A percentile compares a stretch with the other conserved stretches of the same genome.
Conservation (phyloP, 352 stramenopile genomes). For the Globisporangium cystogenes region DNA sequence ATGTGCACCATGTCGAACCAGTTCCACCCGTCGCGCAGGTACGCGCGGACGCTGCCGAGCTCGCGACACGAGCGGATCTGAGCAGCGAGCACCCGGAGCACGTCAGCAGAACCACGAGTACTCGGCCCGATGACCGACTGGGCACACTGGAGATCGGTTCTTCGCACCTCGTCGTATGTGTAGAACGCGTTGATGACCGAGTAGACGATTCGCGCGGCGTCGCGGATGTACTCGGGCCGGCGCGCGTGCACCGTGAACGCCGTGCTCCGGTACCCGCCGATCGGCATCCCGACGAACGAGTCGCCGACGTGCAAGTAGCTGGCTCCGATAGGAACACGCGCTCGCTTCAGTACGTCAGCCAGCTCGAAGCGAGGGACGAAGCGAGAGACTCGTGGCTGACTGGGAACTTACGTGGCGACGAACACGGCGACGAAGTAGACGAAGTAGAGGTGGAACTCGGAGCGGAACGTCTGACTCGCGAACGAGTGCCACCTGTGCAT, state of each 20-base stretch:
- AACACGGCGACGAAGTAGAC: conserved; percentile 74
- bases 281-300: conserved; percentile 58
- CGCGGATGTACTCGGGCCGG: conserved; percentile 52
- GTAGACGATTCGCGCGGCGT: conserved; percentile 47
- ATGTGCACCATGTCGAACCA: conserved; percentile 76
- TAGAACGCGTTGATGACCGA: conserved; percentile 65
- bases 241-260: conserved; percentile 36
- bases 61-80: conserved; percentile 45
- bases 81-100: no score
- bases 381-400: conserved; percentile 9
- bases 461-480: conserved; percentile 55
- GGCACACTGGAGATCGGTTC: no score
- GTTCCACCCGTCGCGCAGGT: conserved; percentile 73
- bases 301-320: conserved; percentile 77
- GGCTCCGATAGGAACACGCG: background rate
- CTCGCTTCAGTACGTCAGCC: background rate
- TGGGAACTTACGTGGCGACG: conserved; percentile 74
- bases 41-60: conserved; percentile 42
- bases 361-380: background rate
- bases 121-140: background rate
- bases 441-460: conserved; percentile 73
- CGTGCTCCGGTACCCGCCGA: conserved; percentile 60
- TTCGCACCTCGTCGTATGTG: conserved; percentile 52
- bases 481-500: conserved; percentile 67
- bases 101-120: background rate